Percentiles rank a stretch among this genome's conserved stretches.
Evolutionary conservation across 768 basidiomycete species (phyloP).

Genomic region (Strobilomyces dryophilus): DNA sequence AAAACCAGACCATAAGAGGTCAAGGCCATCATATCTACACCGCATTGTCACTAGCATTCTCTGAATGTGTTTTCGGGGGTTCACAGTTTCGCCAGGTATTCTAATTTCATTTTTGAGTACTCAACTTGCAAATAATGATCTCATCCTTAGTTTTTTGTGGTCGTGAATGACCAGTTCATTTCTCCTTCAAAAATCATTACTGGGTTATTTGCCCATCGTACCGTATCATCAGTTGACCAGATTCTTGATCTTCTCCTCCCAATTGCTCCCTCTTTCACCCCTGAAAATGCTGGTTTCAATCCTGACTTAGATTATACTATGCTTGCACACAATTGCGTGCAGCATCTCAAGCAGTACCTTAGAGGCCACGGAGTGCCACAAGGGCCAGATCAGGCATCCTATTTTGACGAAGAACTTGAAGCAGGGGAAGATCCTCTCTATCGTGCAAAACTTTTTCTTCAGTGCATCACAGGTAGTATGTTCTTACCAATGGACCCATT

Average conservation of each 20-base stretch:
- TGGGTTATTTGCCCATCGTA: neutral
- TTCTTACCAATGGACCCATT: neutral
- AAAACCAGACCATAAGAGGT: neutral
- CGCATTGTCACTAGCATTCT: neutral
- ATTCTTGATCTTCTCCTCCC: neutral
- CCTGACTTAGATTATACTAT: neutral
- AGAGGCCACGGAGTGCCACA: neutral
- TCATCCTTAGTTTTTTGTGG: neutral
- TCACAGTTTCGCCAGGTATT: neutral
- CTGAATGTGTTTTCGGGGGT: neutral
- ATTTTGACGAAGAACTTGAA: neutral
- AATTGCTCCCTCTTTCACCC: neutral
- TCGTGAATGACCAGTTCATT: neutral
- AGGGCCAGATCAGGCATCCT: no score
- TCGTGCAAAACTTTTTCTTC: neutral
- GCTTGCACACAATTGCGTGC: neutral
- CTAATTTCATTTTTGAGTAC: neutral
- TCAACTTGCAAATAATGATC: neutral
- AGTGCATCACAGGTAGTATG: neutral
- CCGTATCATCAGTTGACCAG: neutral
- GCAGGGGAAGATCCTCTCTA: neutral
- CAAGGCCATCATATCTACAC: neutral
- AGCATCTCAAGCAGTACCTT: neutral
- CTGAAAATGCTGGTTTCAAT: neutral
- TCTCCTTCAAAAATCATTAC: neutral